Percentiles rank a stretch among this genome's conserved stretches.
Evolutionary conservation across 805 yeast species (phyloP).

Genomic region (Metschnikowia koreensis): DNA sequence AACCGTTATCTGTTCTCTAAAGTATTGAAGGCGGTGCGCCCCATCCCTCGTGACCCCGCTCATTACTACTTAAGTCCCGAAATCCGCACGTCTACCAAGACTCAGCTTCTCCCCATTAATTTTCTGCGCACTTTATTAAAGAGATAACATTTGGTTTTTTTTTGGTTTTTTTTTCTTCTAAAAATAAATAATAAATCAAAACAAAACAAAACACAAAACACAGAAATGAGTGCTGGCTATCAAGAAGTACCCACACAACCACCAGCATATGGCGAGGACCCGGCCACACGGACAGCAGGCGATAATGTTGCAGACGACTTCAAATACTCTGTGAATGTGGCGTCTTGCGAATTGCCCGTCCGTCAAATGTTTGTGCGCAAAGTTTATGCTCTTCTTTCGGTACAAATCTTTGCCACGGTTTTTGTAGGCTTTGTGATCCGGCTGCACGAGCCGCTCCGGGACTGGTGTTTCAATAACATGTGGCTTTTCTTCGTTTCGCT

Average conservation of each 20-base stretch:
- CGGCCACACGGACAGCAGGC: slow-evolving; percentile 15
- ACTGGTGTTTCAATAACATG: slow-evolving; percentile 56
- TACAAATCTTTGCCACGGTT: slow-evolving; percentile 64
- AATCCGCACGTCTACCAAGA: background rate
- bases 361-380: slow-evolving; percentile 75
- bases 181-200: too few species aligned
- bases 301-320: slow-evolving; percentile 55
- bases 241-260: slow-evolving; percentile 11
- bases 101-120: background rate
- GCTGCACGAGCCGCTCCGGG: slow-evolving; percentile 41
- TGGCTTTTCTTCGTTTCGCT: slow-evolving; percentile 60
- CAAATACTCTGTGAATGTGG: slow-evolving; percentile 74
- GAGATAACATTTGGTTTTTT: too few species aligned
- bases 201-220: background rate
- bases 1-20: background rate
- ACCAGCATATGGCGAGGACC: slow-evolving; percentile 18
- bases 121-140: background rate
- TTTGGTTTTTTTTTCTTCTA: too few species aligned
- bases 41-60: background rate
- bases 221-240: slow-evolving; percentile 7
- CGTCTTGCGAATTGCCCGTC: slow-evolving; percentile 72
- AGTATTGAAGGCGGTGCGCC: background rate
- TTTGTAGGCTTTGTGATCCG: slow-evolving; percentile 53
- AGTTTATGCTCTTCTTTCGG: slow-evolving; percentile 68
- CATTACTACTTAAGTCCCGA: background rate